Percentiles rank a stretch among this genome's conserved stretches.
These are phyloP conservation scores for Yamadazyma sp. DNA, from an alignment of 805 yeast genomes.

Conservation along the genomic window DNA sequence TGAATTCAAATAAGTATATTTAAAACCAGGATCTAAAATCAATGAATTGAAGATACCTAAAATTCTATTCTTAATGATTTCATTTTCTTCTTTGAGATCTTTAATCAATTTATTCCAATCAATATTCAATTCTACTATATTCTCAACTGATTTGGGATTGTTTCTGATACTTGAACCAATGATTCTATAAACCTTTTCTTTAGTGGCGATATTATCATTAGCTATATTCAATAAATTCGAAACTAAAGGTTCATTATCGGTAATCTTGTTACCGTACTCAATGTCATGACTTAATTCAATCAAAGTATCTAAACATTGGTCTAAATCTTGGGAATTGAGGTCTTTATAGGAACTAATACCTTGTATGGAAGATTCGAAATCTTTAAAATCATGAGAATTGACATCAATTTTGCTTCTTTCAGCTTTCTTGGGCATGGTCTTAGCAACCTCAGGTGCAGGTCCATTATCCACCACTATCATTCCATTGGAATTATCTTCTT, in stretches of 20 bases:
- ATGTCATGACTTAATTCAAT: slow-evolving; percentile 66
- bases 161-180: slow-evolving; percentile 71
- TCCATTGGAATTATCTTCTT: slow-evolving; percentile 13
- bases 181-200: slow-evolving; percentile 56
- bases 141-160: slow-evolving; percentile 57
- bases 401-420: background rate
- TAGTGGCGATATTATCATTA: background rate
- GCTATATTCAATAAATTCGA: background rate
- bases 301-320: slow-evolving; percentile 39
- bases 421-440: background rate
- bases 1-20: slow-evolving; percentile 20
- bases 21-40: slow-evolving; percentile 34
- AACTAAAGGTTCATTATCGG: slow-evolving; percentile 35
- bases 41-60: slow-evolving; percentile 53
- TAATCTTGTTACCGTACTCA: slow-evolving; percentile 52
- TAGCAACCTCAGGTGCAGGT: background rate
- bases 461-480: slow-evolving; percentile 1
- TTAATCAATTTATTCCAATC: slow-evolving; percentile 10
- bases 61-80: slow-evolving; percentile 42
- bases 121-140: slow-evolving; percentile 24
- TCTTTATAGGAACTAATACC: slow-evolving; percentile 8
- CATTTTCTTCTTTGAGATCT: slow-evolving; percentile 20
- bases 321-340: background rate
- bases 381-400: slow-evolving; percentile 10
- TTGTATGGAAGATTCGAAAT: slow-evolving; percentile 17